Evolutionary conservation across 306 rosid species (phyloP).

Genomic region (Vicia sativa): DNA sequence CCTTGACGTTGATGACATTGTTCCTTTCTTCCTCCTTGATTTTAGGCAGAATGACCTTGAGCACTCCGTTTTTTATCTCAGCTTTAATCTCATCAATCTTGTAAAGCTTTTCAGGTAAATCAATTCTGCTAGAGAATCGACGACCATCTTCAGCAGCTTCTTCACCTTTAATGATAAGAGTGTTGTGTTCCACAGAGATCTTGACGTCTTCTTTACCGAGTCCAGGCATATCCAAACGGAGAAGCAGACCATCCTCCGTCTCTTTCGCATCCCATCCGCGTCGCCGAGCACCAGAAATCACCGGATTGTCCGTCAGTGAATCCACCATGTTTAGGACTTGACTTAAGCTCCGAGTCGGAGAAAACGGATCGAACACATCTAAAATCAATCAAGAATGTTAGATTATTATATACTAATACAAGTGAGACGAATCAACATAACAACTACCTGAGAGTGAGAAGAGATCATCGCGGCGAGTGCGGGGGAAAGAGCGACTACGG

Average conservation of each 20-base stretch:
- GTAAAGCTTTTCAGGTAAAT: constrained; percentile 56
- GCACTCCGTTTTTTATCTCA: constrained; percentile 85
- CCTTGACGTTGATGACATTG: constrained; percentile 48
- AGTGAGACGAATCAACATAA: not conserved
- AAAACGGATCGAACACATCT: constrained; percentile 80
- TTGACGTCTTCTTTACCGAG: constrained; percentile 68
- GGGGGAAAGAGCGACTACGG: constrained; percentile 22
- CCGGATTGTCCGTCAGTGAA: constrained; percentile 60
- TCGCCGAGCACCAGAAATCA: constrained; percentile 42
- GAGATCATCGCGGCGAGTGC: constrained; percentile 33
- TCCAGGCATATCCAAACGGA: constrained; percentile 83
- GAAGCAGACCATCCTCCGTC: constrained; percentile 48
- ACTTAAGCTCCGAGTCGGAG: constrained; percentile 64
- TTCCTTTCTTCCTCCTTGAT: constrained; percentile 62
- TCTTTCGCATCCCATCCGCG: constrained; percentile 79
- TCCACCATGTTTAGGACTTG: constrained; percentile 57
- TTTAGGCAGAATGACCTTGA: constrained; percentile 61
- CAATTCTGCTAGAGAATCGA: constrained; percentile 62
- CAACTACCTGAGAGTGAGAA: constrained; percentile 54
- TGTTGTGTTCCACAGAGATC: constrained; percentile 68
- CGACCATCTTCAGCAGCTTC: constrained; percentile 44
- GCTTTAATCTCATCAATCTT: constrained; percentile 65
- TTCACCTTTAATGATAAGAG: constrained; percentile 63
- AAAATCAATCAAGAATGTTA: not conserved
- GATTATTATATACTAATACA: not conserved